These are phyloP conservation scores for Skeletonema grethae DNA, from an alignment of 108 stramenopile genomes.

Conservation along the genomic window DNA sequence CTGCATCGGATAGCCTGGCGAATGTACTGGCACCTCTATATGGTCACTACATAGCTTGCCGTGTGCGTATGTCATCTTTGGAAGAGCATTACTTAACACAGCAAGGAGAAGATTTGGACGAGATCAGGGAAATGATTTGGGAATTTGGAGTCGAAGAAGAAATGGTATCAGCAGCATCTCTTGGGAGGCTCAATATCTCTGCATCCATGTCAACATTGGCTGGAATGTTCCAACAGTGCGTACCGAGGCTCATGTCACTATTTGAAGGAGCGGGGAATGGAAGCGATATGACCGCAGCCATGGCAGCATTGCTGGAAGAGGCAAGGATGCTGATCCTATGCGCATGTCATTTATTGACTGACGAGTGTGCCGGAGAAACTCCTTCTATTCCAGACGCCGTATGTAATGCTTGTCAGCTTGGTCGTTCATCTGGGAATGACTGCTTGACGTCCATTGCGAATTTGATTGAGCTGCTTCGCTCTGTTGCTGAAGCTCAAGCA, in stretches of 20 bases:
- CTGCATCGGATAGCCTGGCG: slow-evolving; percentile 49
- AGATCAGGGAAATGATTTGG: slow-evolving; percentile 80
- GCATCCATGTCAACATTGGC: slow-evolving; percentile 60
- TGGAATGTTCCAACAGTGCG: slow-evolving; percentile 53
- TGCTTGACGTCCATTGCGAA: slow-evolving; percentile 47
- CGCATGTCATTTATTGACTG: slow-evolving; percentile 77
- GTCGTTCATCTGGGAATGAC: slow-evolving; percentile 7
- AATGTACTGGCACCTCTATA: slow-evolving; percentile 72
- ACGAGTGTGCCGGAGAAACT: slow-evolving; percentile 80
- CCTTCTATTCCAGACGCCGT: slow-evolving; percentile 71
- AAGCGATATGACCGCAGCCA: slow-evolving; percentile 60
- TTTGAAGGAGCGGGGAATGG: slow-evolving; percentile 47
- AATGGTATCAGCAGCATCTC: slow-evolving; percentile 62
- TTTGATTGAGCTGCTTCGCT: slow-evolving; percentile 56
- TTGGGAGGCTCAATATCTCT: slow-evolving; percentile 72
- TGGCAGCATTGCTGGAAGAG: slow-evolving; percentile 81
- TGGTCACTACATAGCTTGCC: slow-evolving; percentile 58
- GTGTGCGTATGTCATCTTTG: slow-evolving; percentile 70
- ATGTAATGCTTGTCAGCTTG: slow-evolving; percentile 44
- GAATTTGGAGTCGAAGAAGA: slow-evolving; percentile 75
- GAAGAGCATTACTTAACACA: slow-evolving; percentile 74
- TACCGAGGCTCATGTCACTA: slow-evolving; percentile 57
- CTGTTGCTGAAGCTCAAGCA: slow-evolving; percentile 74
- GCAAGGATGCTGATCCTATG: slow-evolving; percentile 74
- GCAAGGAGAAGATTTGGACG: slow-evolving; percentile 75